phyloP scores from a whole-genome alignment of 192 early-diverging fungal genomes.

The Dissophora ornata region DNA sequence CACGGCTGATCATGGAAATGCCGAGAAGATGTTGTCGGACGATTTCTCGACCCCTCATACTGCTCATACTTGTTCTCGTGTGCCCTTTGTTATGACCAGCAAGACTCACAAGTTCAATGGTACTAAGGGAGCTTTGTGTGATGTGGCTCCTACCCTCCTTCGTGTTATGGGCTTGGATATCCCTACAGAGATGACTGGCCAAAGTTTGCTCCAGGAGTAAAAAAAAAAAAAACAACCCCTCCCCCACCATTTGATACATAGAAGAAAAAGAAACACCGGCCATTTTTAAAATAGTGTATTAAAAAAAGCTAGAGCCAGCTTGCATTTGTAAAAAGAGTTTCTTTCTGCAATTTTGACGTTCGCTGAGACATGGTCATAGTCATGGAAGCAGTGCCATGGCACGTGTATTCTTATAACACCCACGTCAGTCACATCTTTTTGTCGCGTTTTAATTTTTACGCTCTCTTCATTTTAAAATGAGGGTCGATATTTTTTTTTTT shows the following conservation, averaged over 20 bases:
- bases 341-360: no score
- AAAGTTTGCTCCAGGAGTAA: conserved; percentile 50
- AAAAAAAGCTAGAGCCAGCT: conserved; percentile 26
- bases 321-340: not conserved
- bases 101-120: conserved; percentile 66
- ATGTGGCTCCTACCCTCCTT: conserved; percentile 97
- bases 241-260: no score
- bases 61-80: conserved; percentile 90
- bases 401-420: no score
- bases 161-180: conserved; percentile 90
- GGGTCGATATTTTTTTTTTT: no score
- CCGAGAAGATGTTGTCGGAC: conserved; percentile 95
- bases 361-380: no score
- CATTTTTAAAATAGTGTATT: not conserved
- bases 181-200: conserved; percentile 97
- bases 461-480: no score
- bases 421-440: no score
- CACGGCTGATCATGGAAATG: conserved; percentile 99
- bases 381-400: no score
- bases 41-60: conserved; percentile 92
- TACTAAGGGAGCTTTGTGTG: conserved; percentile 83
- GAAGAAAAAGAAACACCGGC: no score
- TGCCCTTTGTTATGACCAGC: conserved; percentile 93
- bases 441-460: no score
- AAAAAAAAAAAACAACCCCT: not conserved